These are phyloP conservation scores for Mycena kentingensis DNA, from an alignment of 768 basidiomycete species.

Conservation along the genomic window DNA sequence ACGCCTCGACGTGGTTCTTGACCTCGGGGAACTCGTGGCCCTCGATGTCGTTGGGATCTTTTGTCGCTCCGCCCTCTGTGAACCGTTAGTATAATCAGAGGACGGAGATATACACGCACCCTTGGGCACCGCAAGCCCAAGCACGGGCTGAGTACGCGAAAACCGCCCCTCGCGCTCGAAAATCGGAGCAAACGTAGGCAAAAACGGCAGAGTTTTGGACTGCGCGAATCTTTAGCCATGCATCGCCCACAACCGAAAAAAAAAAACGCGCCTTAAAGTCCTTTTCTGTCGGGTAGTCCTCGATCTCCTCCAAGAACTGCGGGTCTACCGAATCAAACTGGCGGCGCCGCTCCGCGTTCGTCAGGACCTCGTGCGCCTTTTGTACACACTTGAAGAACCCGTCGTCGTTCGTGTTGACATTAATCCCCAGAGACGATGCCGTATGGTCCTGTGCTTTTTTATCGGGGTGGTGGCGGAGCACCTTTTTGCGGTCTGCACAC, in stretches of 20 bases:
- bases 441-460: slow-evolving; percentile 63
- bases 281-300: slow-evolving; percentile 69
- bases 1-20: slow-evolving; percentile 83
- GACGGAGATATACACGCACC: not conserved
- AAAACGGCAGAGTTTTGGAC: slow-evolving; percentile 49
- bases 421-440: slow-evolving; percentile 52
- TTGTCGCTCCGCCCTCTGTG: slow-evolving; percentile 3
- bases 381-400: slow-evolving; percentile 99
- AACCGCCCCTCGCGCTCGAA: slow-evolving; percentile 94
- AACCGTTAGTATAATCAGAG: not conserved
- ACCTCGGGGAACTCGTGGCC: slow-evolving; percentile 40
- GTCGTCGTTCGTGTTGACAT: slow-evolving; percentile 90
- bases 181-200: slow-evolving; percentile 73
- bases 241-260: not conserved
- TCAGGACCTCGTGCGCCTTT: slow-evolving; percentile 95
- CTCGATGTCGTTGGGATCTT: slow-evolving; percentile 20
- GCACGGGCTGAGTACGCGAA: slow-evolving; percentile 83
- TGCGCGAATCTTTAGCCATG: slow-evolving; percentile 44
- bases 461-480: slow-evolving; percentile 98
- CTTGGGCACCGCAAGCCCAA: slow-evolving; percentile 60
- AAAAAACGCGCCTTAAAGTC: slow-evolving; percentile 52
- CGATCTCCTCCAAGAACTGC: slow-evolving; percentile 67
- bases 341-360: slow-evolving; percentile 80
- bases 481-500: slow-evolving; percentile 90
- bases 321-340: slow-evolving; percentile 98